A percentile compares a stretch with the other conserved stretches of the same genome.
phyloP scores from a whole-genome alignment of 345 rosid genomes.

The Citrus medica region DNA sequence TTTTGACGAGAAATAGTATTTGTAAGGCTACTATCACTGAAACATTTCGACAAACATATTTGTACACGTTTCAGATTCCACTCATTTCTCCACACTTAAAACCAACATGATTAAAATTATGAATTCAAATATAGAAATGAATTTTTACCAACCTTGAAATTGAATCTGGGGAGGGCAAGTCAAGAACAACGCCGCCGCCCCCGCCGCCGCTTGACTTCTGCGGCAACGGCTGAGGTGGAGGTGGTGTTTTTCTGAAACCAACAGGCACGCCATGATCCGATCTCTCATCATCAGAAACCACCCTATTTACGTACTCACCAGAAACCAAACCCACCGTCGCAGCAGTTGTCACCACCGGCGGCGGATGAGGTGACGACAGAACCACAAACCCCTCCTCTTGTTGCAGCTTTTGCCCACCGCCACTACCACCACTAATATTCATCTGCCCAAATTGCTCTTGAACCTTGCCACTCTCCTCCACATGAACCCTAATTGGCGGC shows the following conservation, averaged over 20 bases:
- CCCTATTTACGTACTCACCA: constrained; percentile 52
- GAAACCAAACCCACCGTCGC: constrained; percentile 39
- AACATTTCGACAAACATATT: constrained; percentile 29
- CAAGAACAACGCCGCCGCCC: constrained; percentile 47
- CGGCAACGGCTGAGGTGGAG: constrained; percentile 46
- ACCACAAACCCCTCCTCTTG: constrained; percentile 57
- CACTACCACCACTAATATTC: constrained; percentile 31
- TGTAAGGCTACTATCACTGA: constrained; percentile 80
- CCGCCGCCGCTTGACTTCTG: constrained; percentile 42
- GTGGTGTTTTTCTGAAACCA: constrained; percentile 52
- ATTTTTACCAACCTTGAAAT: constrained; percentile 63
- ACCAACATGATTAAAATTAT: neutral
- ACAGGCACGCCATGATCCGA: constrained; percentile 69
- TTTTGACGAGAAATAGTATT: constrained; percentile 60
- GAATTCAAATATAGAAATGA: neutral
- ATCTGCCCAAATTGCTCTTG: constrained; percentile 75
- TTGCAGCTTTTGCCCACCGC: constrained; percentile 36
- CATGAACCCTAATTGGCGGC: constrained; percentile 83
- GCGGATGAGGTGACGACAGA: constrained; percentile 55
- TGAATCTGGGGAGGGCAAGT: constrained; percentile 83
- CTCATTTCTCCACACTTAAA: neutral
- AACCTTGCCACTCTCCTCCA: constrained; percentile 41
- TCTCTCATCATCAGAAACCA: constrained; percentile 86
- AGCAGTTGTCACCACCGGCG: constrained; percentile 41
- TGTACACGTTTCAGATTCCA: constrained; percentile 24